Percentiles rank a stretch among this genome's conserved stretches.
These are phyloP conservation scores for Orbilia oligospora DNA, from an alignment of 2,329 filamentous ascomycete species.

Conservation along the genomic window DNA sequence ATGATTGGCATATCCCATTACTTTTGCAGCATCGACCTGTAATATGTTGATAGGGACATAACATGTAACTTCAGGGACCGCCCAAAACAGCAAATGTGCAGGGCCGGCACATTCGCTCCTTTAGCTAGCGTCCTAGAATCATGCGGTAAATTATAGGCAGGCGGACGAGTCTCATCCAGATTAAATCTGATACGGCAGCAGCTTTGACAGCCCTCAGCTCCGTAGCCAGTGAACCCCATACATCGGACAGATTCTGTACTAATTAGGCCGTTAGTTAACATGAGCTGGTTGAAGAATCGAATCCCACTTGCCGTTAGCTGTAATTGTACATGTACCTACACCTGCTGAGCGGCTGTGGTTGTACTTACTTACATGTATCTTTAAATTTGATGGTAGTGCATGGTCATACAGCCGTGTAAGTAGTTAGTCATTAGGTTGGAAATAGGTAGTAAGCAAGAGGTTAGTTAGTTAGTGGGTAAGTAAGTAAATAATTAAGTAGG, in stretches of 20 bases:
- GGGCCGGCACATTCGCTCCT: slow-evolving; percentile 15
- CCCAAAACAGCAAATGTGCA: slow-evolving; percentile 8
- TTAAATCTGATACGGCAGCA: slow-evolving; percentile 57
- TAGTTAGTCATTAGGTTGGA: too few relatives aligned
- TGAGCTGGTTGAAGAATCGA: background rate
- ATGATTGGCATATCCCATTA: too few relatives aligned
- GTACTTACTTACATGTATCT: too few relatives aligned
- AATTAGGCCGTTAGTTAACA: background rate
- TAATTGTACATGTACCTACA: background rate
- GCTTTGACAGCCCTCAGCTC: slow-evolving; percentile 51
- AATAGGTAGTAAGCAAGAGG: too few relatives aligned
- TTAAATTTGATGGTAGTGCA: background rate
- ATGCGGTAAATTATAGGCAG: slow-evolving; percentile 33
- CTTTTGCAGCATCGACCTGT: background rate
- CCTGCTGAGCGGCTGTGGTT: slow-evolving; percentile 18
- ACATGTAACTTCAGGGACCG: slow-evolving; percentile 13
- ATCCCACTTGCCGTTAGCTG: slow-evolving; percentile 17
- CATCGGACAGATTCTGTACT: background rate
- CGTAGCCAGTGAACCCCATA: background rate
- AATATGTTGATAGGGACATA: background rate
- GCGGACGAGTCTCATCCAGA: slow-evolving; percentile 47
- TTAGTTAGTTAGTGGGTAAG: too few relatives aligned
- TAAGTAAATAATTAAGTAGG: too few relatives aligned
- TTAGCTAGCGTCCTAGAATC: slow-evolving; percentile 12
- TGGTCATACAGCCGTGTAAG: background rate